Base-by-base conservation (phyloP, 495 filamentous ascomycete species). In the Umbilicaria muhlenbergii region DNA sequence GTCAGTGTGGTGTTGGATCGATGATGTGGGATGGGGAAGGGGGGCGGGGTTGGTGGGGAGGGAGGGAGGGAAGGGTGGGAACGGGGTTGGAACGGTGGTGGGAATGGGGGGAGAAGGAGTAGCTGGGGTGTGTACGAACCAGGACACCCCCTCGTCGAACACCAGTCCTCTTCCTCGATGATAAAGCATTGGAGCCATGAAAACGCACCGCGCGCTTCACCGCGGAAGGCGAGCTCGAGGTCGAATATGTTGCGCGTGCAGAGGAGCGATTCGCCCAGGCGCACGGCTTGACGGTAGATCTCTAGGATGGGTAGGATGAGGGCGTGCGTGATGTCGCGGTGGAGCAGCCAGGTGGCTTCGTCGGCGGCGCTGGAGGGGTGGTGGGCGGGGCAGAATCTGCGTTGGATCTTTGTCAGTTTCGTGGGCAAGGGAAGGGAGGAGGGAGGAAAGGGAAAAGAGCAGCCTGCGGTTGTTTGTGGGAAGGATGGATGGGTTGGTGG, bases 131-230 rank as follows among this genome's bases (percentile, higher is more conserved):
- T 35, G 16, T 1, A 34, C n/a, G 14, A 41, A 54, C 52, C 63
- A 16, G 74, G 73, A 56, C 75, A 79, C 13, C 73, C 71, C 38
- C 64, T 54, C 0, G 69, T 71, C 48, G 66, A 54, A 49, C 71
- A 74, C 71, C 73, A 79, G 45, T 77, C 68, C 44, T 69, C 66
- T 46, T 75, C 73, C 44, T 74, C 71, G 19, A 50, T 65, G 8
- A 77, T 52, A 41, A 77, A 73, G 59, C 71, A 76, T 49, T 75
- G 68, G 37, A 79, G 59, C 71, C 73, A 79, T 42, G 74, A 56
- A 56, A 71, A 78, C 5, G 74, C 71, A 42, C 69, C 68, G 21
- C 74, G 68, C 11, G 73, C 74, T 37, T 74, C 67, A 2, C 72
- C 73, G 11, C 62, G 59, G 49, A 74, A 78, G 7, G 71, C 75